Conservation (phyloP, 2,329 filamentous ascomycete species). For the Dichotomopilus funicola region DNA sequence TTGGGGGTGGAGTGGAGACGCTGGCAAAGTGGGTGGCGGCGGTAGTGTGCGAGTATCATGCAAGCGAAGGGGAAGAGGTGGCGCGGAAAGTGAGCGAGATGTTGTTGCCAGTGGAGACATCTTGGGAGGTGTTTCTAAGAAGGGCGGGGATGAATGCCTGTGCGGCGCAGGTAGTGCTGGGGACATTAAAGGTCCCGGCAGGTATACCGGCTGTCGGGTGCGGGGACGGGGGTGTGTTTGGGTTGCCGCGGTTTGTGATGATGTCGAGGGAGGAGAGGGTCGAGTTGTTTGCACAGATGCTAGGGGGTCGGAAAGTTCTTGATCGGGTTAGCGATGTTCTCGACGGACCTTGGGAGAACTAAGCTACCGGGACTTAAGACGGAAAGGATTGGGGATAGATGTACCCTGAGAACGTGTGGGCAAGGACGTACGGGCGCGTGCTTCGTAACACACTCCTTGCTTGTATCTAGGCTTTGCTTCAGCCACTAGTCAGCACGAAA, state of each 20-base stretch:
- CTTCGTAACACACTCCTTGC: too few species aligned
- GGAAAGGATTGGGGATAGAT: not conserved
- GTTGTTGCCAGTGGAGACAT: constrained; percentile 52
- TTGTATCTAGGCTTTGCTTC: too few species aligned
- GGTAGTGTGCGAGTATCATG: constrained; percentile 43
- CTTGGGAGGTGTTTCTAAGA: constrained; percentile 63
- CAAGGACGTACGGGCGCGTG: too few species aligned
- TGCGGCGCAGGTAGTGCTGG: constrained; percentile 60
- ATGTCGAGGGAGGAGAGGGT: constrained; percentile 48
- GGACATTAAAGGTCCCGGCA: constrained; percentile 35
- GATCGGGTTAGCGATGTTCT: constrained; percentile 44
- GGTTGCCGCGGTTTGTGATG: constrained; percentile 48
- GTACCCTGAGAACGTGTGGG: too few species aligned
- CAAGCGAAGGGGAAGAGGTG: constrained; percentile 12
- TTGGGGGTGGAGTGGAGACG: constrained; percentile 44
- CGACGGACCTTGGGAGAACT: constrained; percentile 42
- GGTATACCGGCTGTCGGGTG: constrained; percentile 14
- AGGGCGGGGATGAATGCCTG: constrained; percentile 62
- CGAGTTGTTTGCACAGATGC: constrained; percentile 41
- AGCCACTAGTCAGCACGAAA: too few species aligned
- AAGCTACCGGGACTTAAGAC: constrained; percentile 1
- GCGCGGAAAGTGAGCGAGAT: constrained; percentile 21
- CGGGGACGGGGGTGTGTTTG: constrained; percentile 26
- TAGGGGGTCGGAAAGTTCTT: constrained; percentile 51
- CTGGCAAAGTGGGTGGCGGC: constrained; percentile 50